Evolutionary conservation across 2,329 filamentous ascomycete genomes (phyloP).

Genomic region (Clarireedia homoeocarpa): DNA sequence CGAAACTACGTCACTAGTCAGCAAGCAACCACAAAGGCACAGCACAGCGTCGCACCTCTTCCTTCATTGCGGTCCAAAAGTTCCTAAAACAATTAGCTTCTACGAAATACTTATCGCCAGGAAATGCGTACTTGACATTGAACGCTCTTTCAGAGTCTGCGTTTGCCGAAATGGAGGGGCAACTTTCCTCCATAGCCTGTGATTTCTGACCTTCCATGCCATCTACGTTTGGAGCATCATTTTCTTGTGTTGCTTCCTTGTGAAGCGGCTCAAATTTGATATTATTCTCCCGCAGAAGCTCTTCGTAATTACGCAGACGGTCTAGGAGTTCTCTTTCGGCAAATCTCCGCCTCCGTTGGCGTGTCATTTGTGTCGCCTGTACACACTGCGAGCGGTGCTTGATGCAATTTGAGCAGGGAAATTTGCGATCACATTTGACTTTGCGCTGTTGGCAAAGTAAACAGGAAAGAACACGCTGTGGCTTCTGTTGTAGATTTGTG

Average conservation of each 20-base stretch:
- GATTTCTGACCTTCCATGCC: slow-evolving; percentile 25
- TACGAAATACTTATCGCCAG: slow-evolving; percentile 6
- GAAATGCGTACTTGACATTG: slow-evolving; percentile 27
- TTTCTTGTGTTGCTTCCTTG: slow-evolving; percentile 20
- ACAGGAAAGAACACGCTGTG: slow-evolving; percentile 41
- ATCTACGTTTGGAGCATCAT: slow-evolving; percentile 14
- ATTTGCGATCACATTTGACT: slow-evolving; percentile 64
- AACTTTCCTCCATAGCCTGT: slow-evolving; percentile 16
- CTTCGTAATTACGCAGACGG: slow-evolving; percentile 25
- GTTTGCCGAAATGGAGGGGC: slow-evolving; percentile 18
- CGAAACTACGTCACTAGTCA: slow-evolving; percentile 22
- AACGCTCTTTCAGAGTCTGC: slow-evolving; percentile 25
- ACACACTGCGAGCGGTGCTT: slow-evolving; percentile 55
- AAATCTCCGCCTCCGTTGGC: slow-evolving; percentile 47
- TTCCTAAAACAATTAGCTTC: slow-evolving; percentile 32
- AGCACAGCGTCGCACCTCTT: slow-evolving; percentile 29
- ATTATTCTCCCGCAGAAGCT: slow-evolving; percentile 23
- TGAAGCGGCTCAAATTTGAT: slow-evolving; percentile 25
- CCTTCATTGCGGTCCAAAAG: slow-evolving; percentile 39
- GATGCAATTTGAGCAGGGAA: slow-evolving; percentile 63
- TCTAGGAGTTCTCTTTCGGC: slow-evolving; percentile 26
- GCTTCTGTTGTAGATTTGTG: slow-evolving; percentile 3
- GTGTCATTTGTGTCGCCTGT: slow-evolving; percentile 48
- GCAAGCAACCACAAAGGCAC: slow-evolving; percentile 4
- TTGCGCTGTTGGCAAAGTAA: slow-evolving; percentile 70